These are phyloP conservation scores for Botrytis deweyae DNA, from an alignment of 2,329 filamentous ascomycete genomes.

Conservation along the genomic window DNA sequence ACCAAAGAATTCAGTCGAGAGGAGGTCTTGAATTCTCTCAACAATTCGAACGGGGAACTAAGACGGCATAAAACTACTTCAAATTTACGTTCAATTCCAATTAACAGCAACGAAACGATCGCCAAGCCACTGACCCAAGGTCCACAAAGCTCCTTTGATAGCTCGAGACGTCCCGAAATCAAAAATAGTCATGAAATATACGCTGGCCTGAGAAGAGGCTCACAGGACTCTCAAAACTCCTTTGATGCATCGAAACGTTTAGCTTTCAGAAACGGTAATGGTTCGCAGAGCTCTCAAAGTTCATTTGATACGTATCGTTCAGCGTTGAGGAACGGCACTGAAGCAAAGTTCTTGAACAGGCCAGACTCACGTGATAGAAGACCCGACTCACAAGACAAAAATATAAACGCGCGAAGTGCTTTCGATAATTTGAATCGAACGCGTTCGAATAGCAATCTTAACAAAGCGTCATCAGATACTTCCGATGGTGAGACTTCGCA, in stretches of 20 bases:
- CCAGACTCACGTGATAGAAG: slow-evolving; percentile 8
- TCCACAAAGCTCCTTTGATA: slow-evolving; percentile 17
- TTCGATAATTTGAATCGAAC: slow-evolving; percentile 14
- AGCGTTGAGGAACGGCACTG: slow-evolving; percentile 15
- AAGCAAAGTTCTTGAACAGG: slow-evolving; percentile 18
- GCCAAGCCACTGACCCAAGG: slow-evolving; percentile 32
- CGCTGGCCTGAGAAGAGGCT: slow-evolving; percentile 37
- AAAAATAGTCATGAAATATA: slow-evolving; percentile 25
- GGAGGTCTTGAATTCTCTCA: slow-evolving; percentile 50
- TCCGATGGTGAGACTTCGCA: slow-evolving; percentile 54
- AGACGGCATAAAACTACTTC: slow-evolving; percentile 44
- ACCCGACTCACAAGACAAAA: slow-evolving; percentile 14
- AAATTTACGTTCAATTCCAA: slow-evolving; percentile 30
- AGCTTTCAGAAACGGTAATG: slow-evolving; percentile 21
- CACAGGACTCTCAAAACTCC: slow-evolving; percentile 12
- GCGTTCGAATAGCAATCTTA: slow-evolving; percentile 32
- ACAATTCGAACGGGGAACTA: slow-evolving; percentile 38
- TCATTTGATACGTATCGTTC: slow-evolving; percentile 16
- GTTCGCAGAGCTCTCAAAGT: slow-evolving; percentile 25
- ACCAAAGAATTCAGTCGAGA: slow-evolving; percentile 60
- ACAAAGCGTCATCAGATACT: slow-evolving; percentile 34
- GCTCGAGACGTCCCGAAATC: slow-evolving; percentile 21
- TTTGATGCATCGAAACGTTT: slow-evolving; percentile 23
- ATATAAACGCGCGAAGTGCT: not conserved
- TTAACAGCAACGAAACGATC: slow-evolving; percentile 21